Evolutionary conservation across 768 basidiomycete species (phyloP).

Genomic region (Rhodotorula diobovata): DNA sequence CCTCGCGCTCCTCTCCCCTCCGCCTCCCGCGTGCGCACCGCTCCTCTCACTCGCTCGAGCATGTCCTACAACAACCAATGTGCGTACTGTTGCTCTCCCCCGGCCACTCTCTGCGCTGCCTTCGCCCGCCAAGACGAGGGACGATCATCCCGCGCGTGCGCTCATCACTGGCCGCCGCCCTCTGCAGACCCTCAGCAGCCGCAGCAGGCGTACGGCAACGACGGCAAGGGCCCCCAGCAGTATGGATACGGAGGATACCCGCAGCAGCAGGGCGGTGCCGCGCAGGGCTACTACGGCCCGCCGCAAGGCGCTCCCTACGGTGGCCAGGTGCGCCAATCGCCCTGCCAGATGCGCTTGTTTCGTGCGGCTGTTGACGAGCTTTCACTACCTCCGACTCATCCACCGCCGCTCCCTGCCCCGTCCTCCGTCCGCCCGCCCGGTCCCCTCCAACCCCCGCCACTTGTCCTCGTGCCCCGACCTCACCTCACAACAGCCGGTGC

Average conservation of each 20-base stretch:
- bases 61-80: slow-evolving; percentile 27
- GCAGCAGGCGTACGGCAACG: slow-evolving; percentile 18
- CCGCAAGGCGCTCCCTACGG: neutral
- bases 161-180: neutral
- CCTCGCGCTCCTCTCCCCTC: neutral
- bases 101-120: neutral
- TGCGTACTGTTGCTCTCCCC: neutral
- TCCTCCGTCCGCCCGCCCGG: too few relatives aligned
- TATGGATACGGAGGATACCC: neutral
- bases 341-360: too few relatives aligned
- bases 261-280: neutral
- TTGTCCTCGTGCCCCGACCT: too few relatives aligned
- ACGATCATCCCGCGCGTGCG: neutral
- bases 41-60: neutral
- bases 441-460: too few relatives aligned
- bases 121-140: neutral
- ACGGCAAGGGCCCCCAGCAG: slow-evolving; percentile 22
- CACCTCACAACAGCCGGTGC: too few relatives aligned
- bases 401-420: too few relatives aligned
- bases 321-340: neutral
- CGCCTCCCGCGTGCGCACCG: neutral
- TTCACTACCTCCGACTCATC: too few relatives aligned
- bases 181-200: slow-evolving; percentile 23
- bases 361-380: too few relatives aligned
- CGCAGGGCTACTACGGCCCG: neutral